Evolutionary conservation across 2,329 filamentous ascomycete species (phyloP).

Genomic region (Hypoxylon sp.): DNA sequence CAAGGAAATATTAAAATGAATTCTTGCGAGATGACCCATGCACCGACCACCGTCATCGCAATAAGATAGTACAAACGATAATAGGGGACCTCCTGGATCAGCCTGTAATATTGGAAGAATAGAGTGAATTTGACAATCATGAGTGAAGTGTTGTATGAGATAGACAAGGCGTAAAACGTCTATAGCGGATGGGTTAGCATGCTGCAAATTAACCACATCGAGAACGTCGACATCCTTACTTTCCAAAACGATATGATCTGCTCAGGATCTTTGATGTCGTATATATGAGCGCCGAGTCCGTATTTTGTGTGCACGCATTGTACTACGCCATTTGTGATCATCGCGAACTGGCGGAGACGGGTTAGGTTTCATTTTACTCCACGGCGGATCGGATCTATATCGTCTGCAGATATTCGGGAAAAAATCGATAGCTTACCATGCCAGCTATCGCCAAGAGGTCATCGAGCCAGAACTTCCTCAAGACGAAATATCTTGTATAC

Average conservation of each 20-base stretch:
- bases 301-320: slow-evolving; percentile 30
- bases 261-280: slow-evolving; percentile 16
- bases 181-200: slow-evolving; percentile 20
- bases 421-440: slow-evolving; percentile 27
- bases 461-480: slow-evolving; percentile 30
- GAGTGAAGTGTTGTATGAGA: slow-evolving; percentile 34
- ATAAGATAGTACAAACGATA: slow-evolving; percentile 32
- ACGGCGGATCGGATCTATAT: not conserved
- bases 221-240: slow-evolving; percentile 15
- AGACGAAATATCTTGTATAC: slow-evolving; percentile 33
- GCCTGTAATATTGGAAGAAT: slow-evolving; percentile 40
- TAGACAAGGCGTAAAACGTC: slow-evolving; percentile 33
- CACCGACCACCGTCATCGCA: slow-evolving; percentile 28
- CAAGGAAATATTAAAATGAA: slow-evolving; percentile 36
- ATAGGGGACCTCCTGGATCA: slow-evolving; percentile 34
- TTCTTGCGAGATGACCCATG: slow-evolving; percentile 35
- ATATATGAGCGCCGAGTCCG: slow-evolving; percentile 30
- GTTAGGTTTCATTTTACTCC: slow-evolving; percentile 12
- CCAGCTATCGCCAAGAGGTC: slow-evolving; percentile 33
- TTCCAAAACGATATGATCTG: slow-evolving; percentile 22
- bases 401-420: not conserved
- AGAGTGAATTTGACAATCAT: slow-evolving; percentile 37
- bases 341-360: slow-evolving; percentile 11
- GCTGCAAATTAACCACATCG: not conserved
- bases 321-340: slow-evolving; percentile 28